Evolutionary conservation across 225 moss, liverwort and hornwort species (phyloP), one percentile per base, ranked within the genome.

Genomic region (Physcomitrellopsis africana): DNA sequence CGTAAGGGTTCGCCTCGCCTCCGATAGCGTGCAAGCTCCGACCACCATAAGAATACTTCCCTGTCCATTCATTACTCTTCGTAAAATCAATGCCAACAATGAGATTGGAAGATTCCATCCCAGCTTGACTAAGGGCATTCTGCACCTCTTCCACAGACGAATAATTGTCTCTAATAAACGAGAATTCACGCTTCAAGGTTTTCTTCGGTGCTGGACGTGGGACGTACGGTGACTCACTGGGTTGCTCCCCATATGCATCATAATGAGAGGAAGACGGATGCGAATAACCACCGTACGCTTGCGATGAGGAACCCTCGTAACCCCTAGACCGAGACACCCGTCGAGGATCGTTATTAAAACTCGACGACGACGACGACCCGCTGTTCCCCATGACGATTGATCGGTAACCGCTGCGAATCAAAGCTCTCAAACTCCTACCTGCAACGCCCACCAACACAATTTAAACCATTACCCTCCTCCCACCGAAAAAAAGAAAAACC

Each of bases 41-140:
- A 0, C 68, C 77, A 5, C 61, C 23, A 32, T 82, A 89, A 6
- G 89, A 80, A 10, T 71, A 49, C 49, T 85, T 82, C 58, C 89
- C 89, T 20, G 87, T 87, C 89, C 89, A 89, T 66, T 89, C 89
- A 26, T 89, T 89, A 42, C 89, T 89, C 72, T 89, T 89, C 17
- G 89, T 89, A 29, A 87, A 85, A 59, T 89, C 89, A 47, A 89
- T 89, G 8, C 89, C 89, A 0, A 89, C 87, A 3, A 89, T 84
- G 5, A 89, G 82, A 22, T 89, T 89, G 1, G 89, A 89, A 9
- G 87, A 87, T 32, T 89, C 89, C 11, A 87, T 45, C 42, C 89
- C 89, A 0, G 89, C 82, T 43, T 84, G 72, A 0, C 80, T 48
- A 0, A 86, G 63, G 9, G 89, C 89, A 37, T 65, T 69, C 53